phyloP scores from a whole-genome alignment of 768 basidiomycete genomes.

The Krasilnikovozyma curviuscula region DNA sequence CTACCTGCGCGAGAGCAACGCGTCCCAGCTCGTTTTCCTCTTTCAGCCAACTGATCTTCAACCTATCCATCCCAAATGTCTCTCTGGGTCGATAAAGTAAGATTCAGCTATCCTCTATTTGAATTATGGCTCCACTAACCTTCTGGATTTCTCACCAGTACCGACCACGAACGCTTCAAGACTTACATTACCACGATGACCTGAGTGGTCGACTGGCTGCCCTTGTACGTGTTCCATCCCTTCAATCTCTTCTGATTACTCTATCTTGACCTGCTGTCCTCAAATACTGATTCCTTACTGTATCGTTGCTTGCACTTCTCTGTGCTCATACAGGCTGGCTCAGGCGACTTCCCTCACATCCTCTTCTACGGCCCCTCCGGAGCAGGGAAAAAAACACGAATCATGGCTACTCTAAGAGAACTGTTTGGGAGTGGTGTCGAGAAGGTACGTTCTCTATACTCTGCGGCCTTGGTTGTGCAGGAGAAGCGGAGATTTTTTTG shows the following conservation, averaged over 20 bases:
- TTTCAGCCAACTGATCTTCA: conserved; percentile 1
- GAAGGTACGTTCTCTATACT: conserved; percentile 56
- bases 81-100: conserved; percentile 40
- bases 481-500: too few relatives aligned
- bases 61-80: conserved; percentile 20
- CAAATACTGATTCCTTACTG: conserved; percentile 53
- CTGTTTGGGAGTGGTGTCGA: conserved; percentile 82
- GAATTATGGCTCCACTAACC: not conserved
- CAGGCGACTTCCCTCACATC: conserved; percentile 92
- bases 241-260: conserved; percentile 35
- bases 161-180: conserved; percentile 63
- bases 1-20: too few relatives aligned
- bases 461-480: too few relatives aligned
- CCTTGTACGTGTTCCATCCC: conserved; percentile 33
- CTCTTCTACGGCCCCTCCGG: conserved; percentile 95
- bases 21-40: too few relatives aligned
- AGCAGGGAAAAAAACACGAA: conserved; percentile 93
- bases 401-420: conserved; percentile 69
- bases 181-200: conserved; percentile 67
- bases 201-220: conserved; percentile 64
- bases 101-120: not conserved
- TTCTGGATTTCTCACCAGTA: conserved; percentile 33
- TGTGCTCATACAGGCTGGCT: conserved; percentile 40
- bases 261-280: conserved; percentile 54
- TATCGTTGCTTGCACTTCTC: not conserved